These are phyloP conservation scores for Hyphopichia fennica DNA, from an alignment of 1,139 yeast species.

Conservation along the genomic window DNA sequence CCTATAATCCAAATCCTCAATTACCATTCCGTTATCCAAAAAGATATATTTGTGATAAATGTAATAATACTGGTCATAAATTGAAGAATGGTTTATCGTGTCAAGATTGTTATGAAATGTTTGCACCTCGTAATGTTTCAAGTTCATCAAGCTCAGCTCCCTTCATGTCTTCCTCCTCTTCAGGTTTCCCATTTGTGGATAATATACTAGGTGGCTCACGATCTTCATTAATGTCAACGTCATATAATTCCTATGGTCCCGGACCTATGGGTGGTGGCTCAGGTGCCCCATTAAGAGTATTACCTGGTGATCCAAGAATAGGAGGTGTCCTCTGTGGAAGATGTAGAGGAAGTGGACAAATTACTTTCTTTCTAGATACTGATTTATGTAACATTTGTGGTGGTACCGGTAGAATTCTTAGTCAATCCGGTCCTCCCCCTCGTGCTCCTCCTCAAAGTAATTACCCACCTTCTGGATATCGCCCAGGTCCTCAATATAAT, in stretches of 20 bases:
- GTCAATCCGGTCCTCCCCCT: conserved; percentile 7
- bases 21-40: conserved; percentile 57
- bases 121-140: conserved; percentile 45
- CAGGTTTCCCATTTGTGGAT: conserved; percentile 9
- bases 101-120: conserved; percentile 68
- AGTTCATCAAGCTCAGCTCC: conserved; percentile 2
- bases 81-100: conserved; percentile 64
- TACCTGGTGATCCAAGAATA: conserved; percentile 81
- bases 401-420: conserved; percentile 61
- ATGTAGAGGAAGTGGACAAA: conserved; percentile 71
- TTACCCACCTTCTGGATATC: no score
- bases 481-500: conserved; percentile 3
- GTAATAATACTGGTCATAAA: conserved; percentile 76
- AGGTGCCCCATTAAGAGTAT: conserved; percentile 45
- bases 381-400: conserved; percentile 60
- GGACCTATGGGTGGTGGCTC: conserved; percentile 10
- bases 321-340: conserved; percentile 81
- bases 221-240: conserved; percentile 5
- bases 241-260: conserved; percentile 1
- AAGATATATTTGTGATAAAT: conserved; percentile 62
- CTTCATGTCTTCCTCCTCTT: conserved; percentile 7
- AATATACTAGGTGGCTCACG: conserved; percentile 5
- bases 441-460: conserved; percentile 3
- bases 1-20: conserved; percentile 41
- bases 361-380: conserved; percentile 52